phyloP scores from a whole-genome alignment of 345 rosid genomes.

The Lenwebbia sp. region DNA sequence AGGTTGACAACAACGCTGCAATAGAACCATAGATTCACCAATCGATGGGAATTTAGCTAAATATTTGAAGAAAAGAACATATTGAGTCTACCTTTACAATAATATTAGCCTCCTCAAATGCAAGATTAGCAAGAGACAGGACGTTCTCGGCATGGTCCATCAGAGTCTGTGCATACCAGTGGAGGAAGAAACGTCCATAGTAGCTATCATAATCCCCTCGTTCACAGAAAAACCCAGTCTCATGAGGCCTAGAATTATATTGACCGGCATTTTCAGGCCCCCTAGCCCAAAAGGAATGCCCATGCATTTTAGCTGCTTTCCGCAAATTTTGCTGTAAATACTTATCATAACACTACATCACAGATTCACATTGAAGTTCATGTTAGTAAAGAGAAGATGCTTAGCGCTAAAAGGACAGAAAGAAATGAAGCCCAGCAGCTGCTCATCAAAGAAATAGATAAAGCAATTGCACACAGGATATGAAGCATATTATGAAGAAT shows the following conservation, averaged over 20 bases:
- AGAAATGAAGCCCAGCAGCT: background rate
- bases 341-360: conserved; percentile 76
- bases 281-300: conserved; percentile 77
- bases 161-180: conserved; percentile 74
- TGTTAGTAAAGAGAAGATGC: background rate
- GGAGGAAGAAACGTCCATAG: conserved; percentile 87
- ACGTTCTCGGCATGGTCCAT: conserved; percentile 73
- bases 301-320: conserved; percentile 71
- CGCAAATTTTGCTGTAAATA: conserved; percentile 60
- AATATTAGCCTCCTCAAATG: conserved; percentile 67
- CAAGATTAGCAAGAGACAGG: conserved; percentile 70
- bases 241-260: conserved; percentile 82
- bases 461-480: background rate
- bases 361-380: conserved; percentile 1
- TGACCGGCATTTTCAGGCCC: conserved; percentile 92
- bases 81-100: conserved; percentile 52
- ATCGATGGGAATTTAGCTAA: background rate
- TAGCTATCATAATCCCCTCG: conserved; percentile 93
- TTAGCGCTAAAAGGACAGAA: background rate
- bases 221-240: conserved; percentile 84
- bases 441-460: background rate
- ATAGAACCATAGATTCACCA: background rate
- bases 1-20: background rate
- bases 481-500: background rate
- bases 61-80: background rate